Percentiles rank a stretch among this genome's conserved stretches.
Conservation (phyloP, 1,284 basidiomycete genomes). For the Cryptococcus deneoformans region DNA sequence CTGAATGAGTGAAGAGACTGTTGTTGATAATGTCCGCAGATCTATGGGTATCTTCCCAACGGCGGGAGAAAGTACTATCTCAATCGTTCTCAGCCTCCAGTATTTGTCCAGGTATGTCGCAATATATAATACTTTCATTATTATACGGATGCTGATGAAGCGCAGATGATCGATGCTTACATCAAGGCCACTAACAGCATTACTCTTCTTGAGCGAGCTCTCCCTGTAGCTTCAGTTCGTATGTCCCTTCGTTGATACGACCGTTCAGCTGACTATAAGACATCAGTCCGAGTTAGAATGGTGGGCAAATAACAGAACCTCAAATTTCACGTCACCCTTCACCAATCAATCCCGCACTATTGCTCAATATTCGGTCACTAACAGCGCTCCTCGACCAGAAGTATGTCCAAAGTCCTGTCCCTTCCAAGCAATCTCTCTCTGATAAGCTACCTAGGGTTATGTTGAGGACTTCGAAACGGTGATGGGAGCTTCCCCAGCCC, state of each 20-base stretch:
- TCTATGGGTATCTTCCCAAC: slow-evolving; percentile 82
- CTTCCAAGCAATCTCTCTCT: too few relatives aligned
- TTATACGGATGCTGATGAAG: not conserved
- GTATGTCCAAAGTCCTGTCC: slow-evolving; percentile 53
- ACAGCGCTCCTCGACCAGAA: slow-evolving; percentile 86
- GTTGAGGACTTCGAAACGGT: slow-evolving; percentile 70
- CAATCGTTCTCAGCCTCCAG: slow-evolving; percentile 83
- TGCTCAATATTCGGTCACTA: slow-evolving; percentile 68
- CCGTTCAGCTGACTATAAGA: slow-evolving; percentile 1
- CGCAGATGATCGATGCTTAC: slow-evolving; percentile 66
- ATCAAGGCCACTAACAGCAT: slow-evolving; percentile 61
- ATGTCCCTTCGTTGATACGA: not conserved
- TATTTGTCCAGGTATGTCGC: slow-evolving; percentile 71
- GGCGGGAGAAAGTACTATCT: slow-evolving; percentile 66
- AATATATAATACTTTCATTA: not conserved
- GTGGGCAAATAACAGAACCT: slow-evolving; percentile 75
- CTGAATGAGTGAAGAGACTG: not conserved
- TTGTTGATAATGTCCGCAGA: slow-evolving; percentile 12
- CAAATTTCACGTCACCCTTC: slow-evolving; percentile 70
- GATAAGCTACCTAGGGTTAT: slow-evolving; percentile 46
- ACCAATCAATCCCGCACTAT: slow-evolving; percentile 63
- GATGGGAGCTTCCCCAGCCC: slow-evolving; percentile 60
- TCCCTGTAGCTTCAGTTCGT: slow-evolving; percentile 60
- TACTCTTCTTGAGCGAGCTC: slow-evolving; percentile 60
- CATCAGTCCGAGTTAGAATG: slow-evolving; percentile 69